Percentiles rank a stretch among this genome's conserved stretches.
Evolutionary conservation across 805 yeast species (phyloP).

Genomic region (Jamesozyma lodderae): DNA sequence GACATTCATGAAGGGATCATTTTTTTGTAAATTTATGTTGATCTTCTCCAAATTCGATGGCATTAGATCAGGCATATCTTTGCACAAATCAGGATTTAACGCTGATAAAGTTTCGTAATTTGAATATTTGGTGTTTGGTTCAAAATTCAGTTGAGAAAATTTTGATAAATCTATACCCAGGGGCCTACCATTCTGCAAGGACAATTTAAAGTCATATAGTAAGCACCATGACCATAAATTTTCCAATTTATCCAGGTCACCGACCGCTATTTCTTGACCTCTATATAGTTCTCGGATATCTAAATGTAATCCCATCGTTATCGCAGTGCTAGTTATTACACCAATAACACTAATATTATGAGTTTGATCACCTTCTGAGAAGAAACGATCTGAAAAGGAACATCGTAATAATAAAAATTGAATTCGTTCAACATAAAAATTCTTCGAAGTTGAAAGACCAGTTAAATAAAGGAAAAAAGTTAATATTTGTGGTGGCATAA

Average conservation of each 20-base stretch:
- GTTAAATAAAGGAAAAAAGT: conserved; percentile 15
- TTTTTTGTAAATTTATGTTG: no score
- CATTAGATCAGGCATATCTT: no score
- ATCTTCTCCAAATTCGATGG: no score
- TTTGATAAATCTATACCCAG: conserved; percentile 6
- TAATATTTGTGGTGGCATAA: conserved; percentile 15
- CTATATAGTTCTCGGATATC: conserved; percentile 13
- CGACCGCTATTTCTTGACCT: conserved; percentile 13
- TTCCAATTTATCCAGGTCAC: conserved; percentile 15
- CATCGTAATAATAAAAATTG: conserved; percentile 23
- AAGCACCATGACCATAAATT: conserved; percentile 24
- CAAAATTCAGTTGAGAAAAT: conserved; percentile 7
- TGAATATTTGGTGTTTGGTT: no score
- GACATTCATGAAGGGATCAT: no score
- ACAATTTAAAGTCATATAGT: conserved; percentile 16
- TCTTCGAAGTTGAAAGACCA: conserved; percentile 25
- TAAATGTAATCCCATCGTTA: conserved; percentile 19
- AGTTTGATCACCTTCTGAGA: conserved; percentile 22
- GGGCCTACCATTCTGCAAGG: conserved; percentile 22
- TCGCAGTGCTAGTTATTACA: conserved; percentile 12
- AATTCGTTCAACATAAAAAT: conserved; percentile 25
- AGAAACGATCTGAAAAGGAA: conserved; percentile 1
- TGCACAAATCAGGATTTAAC: no score
- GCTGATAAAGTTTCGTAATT: no score
- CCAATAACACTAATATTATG: conserved; percentile 12